Evolutionary conservation across 2,329 filamentous ascomycete genomes (phyloP).

Genomic region (Claviceps spartinae): DNA sequence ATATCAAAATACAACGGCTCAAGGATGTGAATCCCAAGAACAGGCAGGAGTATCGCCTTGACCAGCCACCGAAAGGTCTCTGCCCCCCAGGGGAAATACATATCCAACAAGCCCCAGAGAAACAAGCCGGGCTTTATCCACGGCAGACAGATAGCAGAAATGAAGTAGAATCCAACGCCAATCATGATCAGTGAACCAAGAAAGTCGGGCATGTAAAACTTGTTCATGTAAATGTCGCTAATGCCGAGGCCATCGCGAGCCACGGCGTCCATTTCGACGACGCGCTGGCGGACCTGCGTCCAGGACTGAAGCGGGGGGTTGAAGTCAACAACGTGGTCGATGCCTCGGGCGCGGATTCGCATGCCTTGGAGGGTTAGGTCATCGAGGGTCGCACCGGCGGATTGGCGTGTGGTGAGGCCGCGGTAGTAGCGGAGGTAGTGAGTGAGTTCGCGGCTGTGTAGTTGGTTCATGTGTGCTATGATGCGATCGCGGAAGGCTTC

Average conservation of each 20-base stretch:
- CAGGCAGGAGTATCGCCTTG: slow-evolving; percentile 40
- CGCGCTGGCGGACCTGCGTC: slow-evolving; percentile 52
- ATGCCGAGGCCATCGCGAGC: slow-evolving; percentile 46
- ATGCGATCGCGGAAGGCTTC: slow-evolving; percentile 22
- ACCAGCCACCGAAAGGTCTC: slow-evolving; percentile 45
- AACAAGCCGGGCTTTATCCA: slow-evolving; percentile 39
- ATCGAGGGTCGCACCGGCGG: slow-evolving; percentile 40
- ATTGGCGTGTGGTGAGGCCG: slow-evolving; percentile 35
- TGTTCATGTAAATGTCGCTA: slow-evolving; percentile 28
- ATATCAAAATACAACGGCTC: slow-evolving; percentile 47
- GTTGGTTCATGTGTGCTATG: slow-evolving; percentile 75
- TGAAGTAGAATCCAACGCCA: slow-evolving; percentile 39
- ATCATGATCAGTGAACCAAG: slow-evolving; percentile 40
- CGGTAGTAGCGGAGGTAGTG: slow-evolving; percentile 67
- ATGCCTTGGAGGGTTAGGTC: slow-evolving; percentile 54
- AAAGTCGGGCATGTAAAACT: slow-evolving; percentile 27
- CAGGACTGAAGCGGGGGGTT: slow-evolving; percentile 56
- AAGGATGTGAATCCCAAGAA: slow-evolving; percentile 48
- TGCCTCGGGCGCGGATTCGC: slow-evolving; percentile 39
- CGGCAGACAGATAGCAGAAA: slow-evolving; percentile 32
- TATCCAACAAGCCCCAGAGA: slow-evolving; percentile 35
- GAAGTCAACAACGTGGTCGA: slow-evolving; percentile 44
- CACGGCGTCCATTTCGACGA: slow-evolving; percentile 56
- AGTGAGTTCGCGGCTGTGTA: slow-evolving; percentile 61
- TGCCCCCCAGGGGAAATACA: slow-evolving; percentile 43